A percentile compares a stretch with the other conserved stretches of the same genome.
These are phyloP conservation scores for Sporisorium graminicola DNA, from an alignment of 1,284 basidiomycete species.

Conservation along the genomic window DNA sequence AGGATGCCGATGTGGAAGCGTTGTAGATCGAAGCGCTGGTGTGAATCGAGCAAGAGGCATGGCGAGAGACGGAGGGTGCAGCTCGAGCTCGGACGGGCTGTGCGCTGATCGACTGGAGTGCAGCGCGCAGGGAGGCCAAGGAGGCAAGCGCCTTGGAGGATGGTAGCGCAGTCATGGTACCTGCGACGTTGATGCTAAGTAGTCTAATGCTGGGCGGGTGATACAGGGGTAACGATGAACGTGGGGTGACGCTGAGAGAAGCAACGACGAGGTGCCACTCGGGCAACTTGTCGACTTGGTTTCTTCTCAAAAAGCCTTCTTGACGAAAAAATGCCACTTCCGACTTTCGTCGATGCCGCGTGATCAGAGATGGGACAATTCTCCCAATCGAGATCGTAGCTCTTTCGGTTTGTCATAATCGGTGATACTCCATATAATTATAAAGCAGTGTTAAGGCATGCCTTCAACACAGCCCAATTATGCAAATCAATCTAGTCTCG, in stretches of 20 bases:
- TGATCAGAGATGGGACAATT: neutral
- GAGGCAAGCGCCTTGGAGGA: constrained; percentile 28
- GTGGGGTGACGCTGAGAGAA: neutral
- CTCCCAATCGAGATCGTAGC: neutral
- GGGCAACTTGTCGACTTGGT: neutral
- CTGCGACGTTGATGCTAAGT: neutral
- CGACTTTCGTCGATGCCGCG: neutral
- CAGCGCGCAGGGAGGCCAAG: constrained; percentile 33
- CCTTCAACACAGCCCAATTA: neutral
- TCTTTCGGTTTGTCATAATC: neutral
- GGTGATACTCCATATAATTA: neutral
- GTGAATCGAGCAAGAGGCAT: constrained; percentile 32
- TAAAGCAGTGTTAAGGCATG: neutral
- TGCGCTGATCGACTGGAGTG: constrained; percentile 31
- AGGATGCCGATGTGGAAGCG: constrained; percentile 3
- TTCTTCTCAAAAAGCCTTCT: constrained; percentile 19
- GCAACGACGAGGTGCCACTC: neutral
- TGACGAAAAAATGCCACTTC: neutral
- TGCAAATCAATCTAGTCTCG: neutral
- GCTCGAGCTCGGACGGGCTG: constrained; percentile 29
- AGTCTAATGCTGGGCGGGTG: no score
- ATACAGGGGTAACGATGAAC: neutral
- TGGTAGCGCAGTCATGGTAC: constrained; percentile 26
- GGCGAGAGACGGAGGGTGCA: constrained; percentile 9
- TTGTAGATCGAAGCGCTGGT: constrained; percentile 18